A percentile compares a stretch with the other conserved stretches of the same genome.
Evolutionary conservation across 148 eudicot genomes (phyloP).

Genomic region (Dysphania ambrosioides): DNA sequence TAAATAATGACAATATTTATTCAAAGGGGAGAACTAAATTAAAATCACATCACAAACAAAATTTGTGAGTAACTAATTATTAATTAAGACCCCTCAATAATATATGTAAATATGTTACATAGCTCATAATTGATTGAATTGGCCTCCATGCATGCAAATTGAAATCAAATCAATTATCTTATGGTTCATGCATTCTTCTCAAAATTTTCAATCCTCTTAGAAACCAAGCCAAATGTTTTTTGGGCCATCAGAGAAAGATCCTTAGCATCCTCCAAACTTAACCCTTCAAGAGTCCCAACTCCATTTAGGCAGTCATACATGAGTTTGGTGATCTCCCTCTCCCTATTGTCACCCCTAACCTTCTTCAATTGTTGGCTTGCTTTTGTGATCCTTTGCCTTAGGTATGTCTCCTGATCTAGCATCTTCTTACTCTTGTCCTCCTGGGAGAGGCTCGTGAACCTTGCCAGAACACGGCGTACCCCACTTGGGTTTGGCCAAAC

Average conservation of each 20-base stretch:
- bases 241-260: not conserved
- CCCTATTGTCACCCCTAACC: slow-evolving; percentile 35
- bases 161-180: not conserved
- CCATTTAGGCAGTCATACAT: not conserved
- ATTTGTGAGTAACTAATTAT: no score
- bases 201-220: not conserved
- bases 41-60: not conserved
- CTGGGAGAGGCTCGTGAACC: slow-evolving; percentile 38
- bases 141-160: not conserved
- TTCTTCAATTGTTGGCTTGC: slow-evolving; percentile 37
- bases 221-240: not conserved
- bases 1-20: no score
- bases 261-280: slow-evolving; percentile 6
- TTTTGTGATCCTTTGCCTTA: slow-evolving; percentile 41
- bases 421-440: slow-evolving; percentile 57
- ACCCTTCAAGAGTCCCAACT: not conserved
- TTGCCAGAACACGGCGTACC: slow-evolving; percentile 39
- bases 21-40: not conserved
- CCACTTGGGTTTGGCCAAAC: slow-evolving; percentile 50
- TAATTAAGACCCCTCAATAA: not conserved
- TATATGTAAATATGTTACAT: no score
- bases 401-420: slow-evolving; percentile 54
- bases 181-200: not conserved
- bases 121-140: no score
- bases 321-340: slow-evolving; percentile 33